Evolutionary conservation across 208 protist species (phyloP), one percentile per base, ranked within the genome.

Genomic region (Wallacemonas sp.): DNA sequence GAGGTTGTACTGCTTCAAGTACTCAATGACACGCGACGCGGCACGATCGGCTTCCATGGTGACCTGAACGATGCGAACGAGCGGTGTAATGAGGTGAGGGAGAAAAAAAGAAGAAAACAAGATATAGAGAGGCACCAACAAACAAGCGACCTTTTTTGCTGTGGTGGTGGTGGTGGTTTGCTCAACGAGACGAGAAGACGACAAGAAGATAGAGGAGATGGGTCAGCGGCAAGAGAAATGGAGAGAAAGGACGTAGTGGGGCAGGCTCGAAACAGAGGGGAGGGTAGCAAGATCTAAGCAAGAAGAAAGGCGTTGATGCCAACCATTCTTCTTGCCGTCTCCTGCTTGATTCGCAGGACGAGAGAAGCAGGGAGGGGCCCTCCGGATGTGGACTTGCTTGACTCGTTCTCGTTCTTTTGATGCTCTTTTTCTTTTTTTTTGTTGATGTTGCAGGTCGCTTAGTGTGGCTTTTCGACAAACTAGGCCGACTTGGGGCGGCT

Each of bases 1-100:
- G 8, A 91, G 49, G 59, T 87, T 83, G 12, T 82, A 61, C 16
- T 62, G 64, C 57, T 89, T 75, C 32, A 92, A 85, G 25, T 91
- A 70, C 50, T 92, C 83, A 57, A 92, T 82, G 23, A 93, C 67
- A 23, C 76, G 78, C 26, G 64, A 64, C 2, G 81, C 86, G 5
- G 74, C 68, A 25, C 79, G 77, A 22, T 91, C 83, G 31, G 77
- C 84, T 20, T 76, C 70, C 76, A 85, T 80, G 38, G 26, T 57
- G 41, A 11, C 5, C n/a, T n/a, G n/a, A n/a, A n/a, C n/a, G n/a
- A n/a, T n/a, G n/a, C n/a, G n/a, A n/a, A n/a, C n/a, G n/a, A n/a
- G n/a, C n/a, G n/a, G n/a, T 39, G 36, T 39, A 12, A 39, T 39
- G 36, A 48, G 42, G 18, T 48, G n/a, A 41, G 38, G 0, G 1